Base-by-base conservation (phyloP, 1,139 yeast genomes). In the Blastobotrys malaysiensis region DNA sequence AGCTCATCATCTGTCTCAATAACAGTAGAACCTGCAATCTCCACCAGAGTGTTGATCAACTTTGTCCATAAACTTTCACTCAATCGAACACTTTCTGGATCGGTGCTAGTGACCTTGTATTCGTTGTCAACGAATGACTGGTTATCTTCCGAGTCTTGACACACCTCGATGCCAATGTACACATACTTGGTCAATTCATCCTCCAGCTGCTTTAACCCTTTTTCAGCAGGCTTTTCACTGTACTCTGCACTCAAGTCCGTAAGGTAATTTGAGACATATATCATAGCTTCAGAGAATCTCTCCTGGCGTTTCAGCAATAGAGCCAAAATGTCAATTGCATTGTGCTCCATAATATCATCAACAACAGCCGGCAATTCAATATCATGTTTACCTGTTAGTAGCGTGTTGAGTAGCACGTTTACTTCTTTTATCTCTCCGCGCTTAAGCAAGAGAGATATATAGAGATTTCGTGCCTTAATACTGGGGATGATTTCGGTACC, bases 221-320 rank as follows among this genome's bases (percentile, higher is more conserved):
- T 20, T n/a, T 22, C 21, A 5, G 16, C 45, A 5, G 46, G 45
- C 2, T 39, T 31, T 43, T 44, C 51, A 50, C 60, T 13, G 16
- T 31, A 61, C 18, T 49, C 55, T 9, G 61, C 62, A 39, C 61
- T 59, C 24, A 64, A 51, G 22, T 54, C 57, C 19, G 61, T 49
- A 5, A 70, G 36, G 44, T 67, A 62, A 43, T 69, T 67, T 3
- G 66, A 55, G 26, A 69, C 52, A 51, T 69, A 67, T n/a, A 68
- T 65, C 65, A 71, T 59, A 0, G 73, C 73, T 51, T 71, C 74
- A 0, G 64, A 49, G 6, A 58, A 51, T 9, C 71, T 61, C 4
- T 56, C 61, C 47, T 59, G 63, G 2, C 71, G 57, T 27, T 60
- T 44, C 27, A 71, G 55, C 5, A 71, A 48, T 14, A 64, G 45